Base-by-base conservation (phyloP, 208 protist genomes). In the Trichomonas gallinae region DNA sequence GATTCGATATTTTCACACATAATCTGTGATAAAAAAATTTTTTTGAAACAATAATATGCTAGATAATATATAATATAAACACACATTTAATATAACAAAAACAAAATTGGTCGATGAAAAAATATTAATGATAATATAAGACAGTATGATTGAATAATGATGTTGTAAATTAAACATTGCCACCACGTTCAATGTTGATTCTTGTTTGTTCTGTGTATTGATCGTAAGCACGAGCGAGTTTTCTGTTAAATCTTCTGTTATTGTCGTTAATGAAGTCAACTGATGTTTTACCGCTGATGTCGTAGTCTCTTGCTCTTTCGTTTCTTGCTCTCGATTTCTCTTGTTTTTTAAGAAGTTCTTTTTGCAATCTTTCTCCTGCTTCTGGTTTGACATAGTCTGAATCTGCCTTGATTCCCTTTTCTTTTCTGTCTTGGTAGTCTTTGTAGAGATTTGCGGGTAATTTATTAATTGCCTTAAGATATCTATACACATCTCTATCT, bases 241-340 rank as follows among this genome's bases (percentile, higher is more conserved):
- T 93, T 36, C 87, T 48, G 31, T 93, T 93, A 51, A 93, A 93
- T 48, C 40, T 51, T 51, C 45, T 93, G 26, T 93, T 93, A 13
- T 93, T 48, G 31, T 93, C 87, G 38, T 93, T 93, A 93, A 93
- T 93, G 31, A 93, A 93, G n/a, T 93, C 87, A 40, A 93, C n/a
- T 38, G 11, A 0, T 34, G 40, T 51, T 93, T 38, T 93, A 38
- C 87, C 87, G 17, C 26, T 40, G 9, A 93, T 93, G 31, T 93
- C 87, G 31, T 93, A 93, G 17, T 93, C 31, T 21, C 8, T 10
- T n/a, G 87, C 87, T 51, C 87, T 93, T 51, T 93, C 45, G 34
- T 93, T 93, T 93, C 87, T 48, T 6, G 11, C 44, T 48, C 38
- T 34, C 31, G 13, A 51, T 93, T 51, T 51, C 31, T 93, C 44